Evolutionary conservation across 768 basidiomycete species (phyloP).

Genomic region (Termitomyces sp.): DNA sequence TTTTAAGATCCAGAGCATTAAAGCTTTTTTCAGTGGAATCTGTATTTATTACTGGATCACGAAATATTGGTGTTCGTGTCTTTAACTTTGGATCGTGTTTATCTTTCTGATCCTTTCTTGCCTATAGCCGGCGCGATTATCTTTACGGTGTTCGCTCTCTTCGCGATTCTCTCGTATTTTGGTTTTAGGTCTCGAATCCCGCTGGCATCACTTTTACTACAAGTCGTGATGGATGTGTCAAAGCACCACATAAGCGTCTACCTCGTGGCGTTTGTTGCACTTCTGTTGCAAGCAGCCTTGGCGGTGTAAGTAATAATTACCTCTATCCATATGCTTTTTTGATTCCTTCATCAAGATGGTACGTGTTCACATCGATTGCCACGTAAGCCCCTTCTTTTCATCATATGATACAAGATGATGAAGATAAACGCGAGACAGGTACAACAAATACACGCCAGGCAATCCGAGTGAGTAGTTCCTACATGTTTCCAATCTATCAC

Average conservation of each 20-base stretch:
- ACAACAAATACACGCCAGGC: constrained; percentile 74
- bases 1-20: background rate
- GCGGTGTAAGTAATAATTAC: constrained; percentile 48
- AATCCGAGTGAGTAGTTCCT: constrained; percentile 48
- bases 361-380: constrained; percentile 70
- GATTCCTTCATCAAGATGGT: constrained; percentile 47
- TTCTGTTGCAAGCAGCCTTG: constrained; percentile 67
- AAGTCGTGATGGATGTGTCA: constrained; percentile 76
- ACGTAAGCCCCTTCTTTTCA: constrained; percentile 37
- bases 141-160: constrained; percentile 73
- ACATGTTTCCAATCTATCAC: background rate
- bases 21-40: constrained; percentile 45
- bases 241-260: constrained; percentile 68
- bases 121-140: constrained; percentile 72
- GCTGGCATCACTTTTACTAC: constrained; percentile 70
- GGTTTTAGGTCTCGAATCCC: constrained; percentile 73
- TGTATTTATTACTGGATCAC: constrained; percentile 74
- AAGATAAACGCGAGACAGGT: constrained; percentile 21
- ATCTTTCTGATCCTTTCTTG: background rate
- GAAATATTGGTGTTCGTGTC: constrained; percentile 57
- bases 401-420: background rate
- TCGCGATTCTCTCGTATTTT: constrained; percentile 73
- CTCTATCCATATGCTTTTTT: background rate
- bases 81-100: background rate
- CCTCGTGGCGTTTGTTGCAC: constrained; percentile 64